Evolutionary conservation across 2,329 filamentous ascomycete genomes (phyloP), one percentile per base, ranked within the genome.

Genomic region (Aspergillus phoenicis): DNA sequence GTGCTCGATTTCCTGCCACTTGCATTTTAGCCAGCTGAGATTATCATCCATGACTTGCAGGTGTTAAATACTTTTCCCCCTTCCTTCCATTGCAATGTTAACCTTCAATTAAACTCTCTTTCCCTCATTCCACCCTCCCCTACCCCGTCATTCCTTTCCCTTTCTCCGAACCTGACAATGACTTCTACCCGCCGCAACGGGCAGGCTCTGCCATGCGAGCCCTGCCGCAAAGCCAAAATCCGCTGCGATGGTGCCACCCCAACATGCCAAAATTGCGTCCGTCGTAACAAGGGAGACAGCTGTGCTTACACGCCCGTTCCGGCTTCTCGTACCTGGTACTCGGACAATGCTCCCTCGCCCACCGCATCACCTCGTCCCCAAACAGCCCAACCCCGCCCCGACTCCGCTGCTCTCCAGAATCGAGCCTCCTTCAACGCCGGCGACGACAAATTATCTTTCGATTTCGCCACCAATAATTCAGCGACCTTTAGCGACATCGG

Each of bases 191-290:
- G 58, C 11, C 58, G 58, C 2, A 67, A 66, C 41, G 65, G 64
- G 11, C 60, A 67, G 20, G 56, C 67, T 20, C 57, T 66, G 3
- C 65, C 68, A 2, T 71, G 68, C 58, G 68, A 71, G 39, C 68
- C 68, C 10, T 71, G 68, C 55, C 68, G 68, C 45, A 69, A 67
- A 41, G 62, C 68, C 11, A 71, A 71, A 22, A 47, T 70, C 3
- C 66, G 66, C 15, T 71, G 68, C 49, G 68, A 70, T 47, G 62
- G 70, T 53, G 51, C 58, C 20, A 66, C 52, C 5, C 68, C 68
- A 11, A 28, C 66, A 13, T 71, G 68, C 57, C 60, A 64, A 11
- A 62, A 66, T 20, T 71, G 68, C 43, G 30, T 52, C 13, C 64
- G 63, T 26, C 62, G 47, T 26, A 59, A 61, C 51, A 64, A 62